Conservation (phyloP, 2,329 filamentous ascomycete genomes). For the Cordyceps farinosa region DNA sequence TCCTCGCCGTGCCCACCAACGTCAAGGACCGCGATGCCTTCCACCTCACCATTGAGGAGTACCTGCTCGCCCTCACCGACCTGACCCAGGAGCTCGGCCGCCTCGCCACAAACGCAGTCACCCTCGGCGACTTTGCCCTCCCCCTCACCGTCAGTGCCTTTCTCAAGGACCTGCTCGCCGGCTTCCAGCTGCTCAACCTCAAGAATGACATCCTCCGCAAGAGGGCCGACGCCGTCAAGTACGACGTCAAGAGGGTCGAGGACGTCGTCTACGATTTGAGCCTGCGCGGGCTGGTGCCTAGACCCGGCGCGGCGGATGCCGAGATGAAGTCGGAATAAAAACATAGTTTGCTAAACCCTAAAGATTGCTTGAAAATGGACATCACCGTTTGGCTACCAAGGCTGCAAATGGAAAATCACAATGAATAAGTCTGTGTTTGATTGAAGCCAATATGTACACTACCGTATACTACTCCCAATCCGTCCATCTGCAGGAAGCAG, state of each 20-base stretch:
- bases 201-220: constrained; percentile 92
- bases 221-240: constrained; percentile 91
- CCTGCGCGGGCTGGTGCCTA: constrained; percentile 73
- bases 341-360: neutral
- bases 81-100: constrained; percentile 88
- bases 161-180: constrained; percentile 91
- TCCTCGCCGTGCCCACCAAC: constrained; percentile 82
- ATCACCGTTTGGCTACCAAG: neutral
- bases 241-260: constrained; percentile 95
- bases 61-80: constrained; percentile 81
- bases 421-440: neutral
- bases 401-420: neutral
- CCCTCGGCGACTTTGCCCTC: constrained; percentile 79
- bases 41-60: constrained; percentile 96
- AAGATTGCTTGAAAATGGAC: neutral
- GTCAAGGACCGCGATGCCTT: constrained; percentile 86
- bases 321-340: constrained; percentile 37
- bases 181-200: constrained; percentile 94
- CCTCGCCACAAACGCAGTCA: constrained; percentile 91
- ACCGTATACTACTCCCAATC: neutral
- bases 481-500: neutral
- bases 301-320: constrained; percentile 34
- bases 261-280: constrained; percentile 96
- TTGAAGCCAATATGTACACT: neutral
- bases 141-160: constrained; percentile 87